Percentiles rank a stretch among this genome's conserved stretches.
These are phyloP conservation scores for Stachybotrys chartarum DNA, from an alignment of 2,329 filamentous ascomycete genomes.

Conservation along the genomic window DNA sequence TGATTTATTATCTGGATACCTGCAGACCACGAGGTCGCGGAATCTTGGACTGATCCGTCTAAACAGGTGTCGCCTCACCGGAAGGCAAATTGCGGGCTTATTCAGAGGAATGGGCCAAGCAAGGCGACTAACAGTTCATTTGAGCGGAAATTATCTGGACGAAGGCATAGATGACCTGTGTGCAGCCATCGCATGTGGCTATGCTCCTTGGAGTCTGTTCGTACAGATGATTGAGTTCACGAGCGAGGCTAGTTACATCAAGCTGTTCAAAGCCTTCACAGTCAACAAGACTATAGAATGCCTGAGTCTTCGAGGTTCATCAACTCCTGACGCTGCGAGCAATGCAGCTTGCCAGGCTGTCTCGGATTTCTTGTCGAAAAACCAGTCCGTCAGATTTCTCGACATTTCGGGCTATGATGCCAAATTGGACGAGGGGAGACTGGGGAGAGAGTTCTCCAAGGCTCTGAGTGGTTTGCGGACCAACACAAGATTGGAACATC, in stretches of 20 bases:
- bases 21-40: conserved; percentile 31
- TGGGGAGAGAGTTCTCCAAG: conserved; percentile 45
- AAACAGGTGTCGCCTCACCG: conserved; percentile 45
- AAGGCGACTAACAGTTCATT: conserved; percentile 38
- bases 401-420: conserved; percentile 51
- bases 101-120: conserved; percentile 42
- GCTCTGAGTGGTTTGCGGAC: conserved; percentile 38
- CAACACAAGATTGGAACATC: conserved; percentile 39
- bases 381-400: conserved; percentile 42
- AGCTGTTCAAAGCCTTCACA: conserved; percentile 41
- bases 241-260: conserved; percentile 42
- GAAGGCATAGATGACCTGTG: conserved; percentile 43
- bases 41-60: conserved; percentile 37
- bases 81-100: conserved; percentile 40
- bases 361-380: conserved; percentile 43
- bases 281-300: conserved; percentile 42
- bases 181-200: conserved; percentile 36
- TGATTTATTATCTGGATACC: conserved; percentile 36
- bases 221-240: conserved; percentile 52
- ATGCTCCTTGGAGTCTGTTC: conserved; percentile 42
- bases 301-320: conserved; percentile 47
- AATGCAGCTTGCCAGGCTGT: conserved; percentile 40
- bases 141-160: conserved; percentile 47
- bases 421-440: conserved; percentile 49
- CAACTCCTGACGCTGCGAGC: conserved; percentile 38